A percentile compares a stretch with the other conserved stretches of the same genome.
phyloP scores from a whole-genome alignment of 1,284 basidiomycete genomes.

The Athelia sp. region DNA sequence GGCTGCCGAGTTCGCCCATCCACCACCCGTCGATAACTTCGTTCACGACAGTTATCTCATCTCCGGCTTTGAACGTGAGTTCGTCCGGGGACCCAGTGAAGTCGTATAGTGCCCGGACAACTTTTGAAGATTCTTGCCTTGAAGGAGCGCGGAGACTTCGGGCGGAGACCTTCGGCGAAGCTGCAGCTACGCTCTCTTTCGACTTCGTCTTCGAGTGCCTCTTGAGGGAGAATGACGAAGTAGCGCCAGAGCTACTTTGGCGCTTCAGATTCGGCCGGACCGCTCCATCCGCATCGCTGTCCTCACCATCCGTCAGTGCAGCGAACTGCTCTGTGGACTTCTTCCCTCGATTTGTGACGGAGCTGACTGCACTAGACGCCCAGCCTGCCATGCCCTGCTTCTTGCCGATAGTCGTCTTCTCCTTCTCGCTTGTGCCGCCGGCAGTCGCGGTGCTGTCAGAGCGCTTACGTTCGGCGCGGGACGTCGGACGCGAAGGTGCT shows the following conservation, averaged over 20 bases:
- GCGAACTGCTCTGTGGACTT: constrained; percentile 44
- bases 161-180: constrained; percentile 34
- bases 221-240: constrained; percentile 25
- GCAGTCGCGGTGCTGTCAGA: constrained; percentile 46
- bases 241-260: not conserved
- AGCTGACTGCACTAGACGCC: constrained; percentile 58
- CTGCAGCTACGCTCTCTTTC: constrained; percentile 25
- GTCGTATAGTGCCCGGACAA: constrained; percentile 68
- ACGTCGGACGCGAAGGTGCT: constrained; percentile 46
- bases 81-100: constrained; percentile 73
- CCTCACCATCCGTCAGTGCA: constrained; percentile 43
- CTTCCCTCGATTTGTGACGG: constrained; percentile 53
- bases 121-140: constrained; percentile 39
- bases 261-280: constrained; percentile 20
- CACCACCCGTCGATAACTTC: constrained; percentile 85
- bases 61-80: constrained; percentile 65
- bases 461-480: constrained; percentile 53
- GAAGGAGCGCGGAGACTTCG: constrained; percentile 46
- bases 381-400: constrained; percentile 54
- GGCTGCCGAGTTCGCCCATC: constrained; percentile 69
- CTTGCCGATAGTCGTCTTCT: constrained; percentile 29
- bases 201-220: constrained; percentile 34
- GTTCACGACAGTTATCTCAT: constrained; percentile 67
- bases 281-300: constrained; percentile 24
- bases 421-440: constrained; percentile 26